Base-by-base conservation (phyloP, 768 basidiomycete species). In the Boletellus emodensis region DNA sequence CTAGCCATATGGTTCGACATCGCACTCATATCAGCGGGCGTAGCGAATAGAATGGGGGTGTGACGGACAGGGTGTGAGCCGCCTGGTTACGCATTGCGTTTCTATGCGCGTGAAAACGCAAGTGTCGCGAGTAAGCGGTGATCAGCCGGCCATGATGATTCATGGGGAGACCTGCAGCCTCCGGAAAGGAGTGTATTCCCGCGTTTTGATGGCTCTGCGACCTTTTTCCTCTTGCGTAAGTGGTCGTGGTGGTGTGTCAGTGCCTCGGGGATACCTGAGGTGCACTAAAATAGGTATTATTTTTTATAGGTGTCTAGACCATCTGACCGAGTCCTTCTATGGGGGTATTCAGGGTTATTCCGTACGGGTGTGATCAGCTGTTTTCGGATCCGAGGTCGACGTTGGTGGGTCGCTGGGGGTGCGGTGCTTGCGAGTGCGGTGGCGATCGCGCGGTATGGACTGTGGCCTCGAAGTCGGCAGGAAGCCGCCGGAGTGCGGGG, bases 221-320 rank as follows among this genome's bases (percentile, higher is more conserved):
- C 18, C 24, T 44, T 49, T 43, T 40, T 51, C 33, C 35, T 35
- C 37, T 49, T 45, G 53, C 44, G 52, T 52, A 49, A 51, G 44
- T 41, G n/a, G 24, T 33, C 26, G 20, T 44, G 30, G 36, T 11
- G 26, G 46, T 46, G 37, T 51, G 40, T 53, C 26, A 34, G 35
- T 41, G 20, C 52, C 58, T 54, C 55, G 63, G 63, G 13, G 56
- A 56, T 60, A 47, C 41, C 51, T 47, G 33, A 3, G 20, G 28
- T 46, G 28, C 20, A 39, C 44, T 42, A 51, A 43, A 53, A 43
- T 57, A 44, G 40, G 54, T 36, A 40, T 30, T 38, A 36, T 52
- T 60, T 36, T 17, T 15, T 30, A 26, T 32, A 35, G 37, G 38
- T 50, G 48, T 48, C 37, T 40, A 24, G 30, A 43, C 38, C 30